phyloP scores from a whole-genome alignment of 1,284 basidiomycete species.

The Omphalotus olearius region DNA sequence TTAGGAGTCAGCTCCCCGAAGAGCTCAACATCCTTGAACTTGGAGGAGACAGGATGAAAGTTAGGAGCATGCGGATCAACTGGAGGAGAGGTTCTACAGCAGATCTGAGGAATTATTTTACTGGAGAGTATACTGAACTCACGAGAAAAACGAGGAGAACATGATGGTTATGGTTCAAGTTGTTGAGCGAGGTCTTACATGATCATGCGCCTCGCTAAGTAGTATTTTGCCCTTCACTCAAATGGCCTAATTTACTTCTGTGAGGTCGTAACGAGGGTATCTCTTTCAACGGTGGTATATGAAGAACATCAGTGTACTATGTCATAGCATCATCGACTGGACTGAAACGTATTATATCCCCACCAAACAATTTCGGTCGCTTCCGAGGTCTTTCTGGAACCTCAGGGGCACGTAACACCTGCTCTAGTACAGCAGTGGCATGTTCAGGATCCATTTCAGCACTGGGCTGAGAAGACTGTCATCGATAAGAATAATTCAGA shows the following conservation, averaged over 20 bases:
- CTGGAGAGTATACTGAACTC: conserved; percentile 31
- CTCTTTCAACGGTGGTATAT: not conserved
- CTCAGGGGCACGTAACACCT: no score
- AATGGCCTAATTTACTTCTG: no score
- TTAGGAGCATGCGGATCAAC: conserved; percentile 67
- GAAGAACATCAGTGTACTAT: not conserved
- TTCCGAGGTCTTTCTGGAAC: conserved; percentile 6
- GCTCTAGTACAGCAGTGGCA: no score
- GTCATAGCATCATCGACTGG: not conserved
- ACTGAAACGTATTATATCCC: no score
- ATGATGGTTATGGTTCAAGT: conserved; percentile 36
- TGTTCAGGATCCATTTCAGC: no score
- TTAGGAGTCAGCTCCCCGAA: conserved; percentile 68
- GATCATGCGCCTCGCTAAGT: not conserved
- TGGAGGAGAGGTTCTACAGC: conserved; percentile 45
- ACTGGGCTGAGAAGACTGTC: no score
- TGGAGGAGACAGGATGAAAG: conserved; percentile 72
- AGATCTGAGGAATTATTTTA: conserved; percentile 16
- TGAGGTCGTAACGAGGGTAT: not conserved
- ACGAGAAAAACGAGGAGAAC: conserved; percentile 74
- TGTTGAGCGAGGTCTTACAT: not conserved
- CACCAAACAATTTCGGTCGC: not conserved
- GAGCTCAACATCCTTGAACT: conserved; percentile 49
- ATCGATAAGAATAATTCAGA: not conserved
- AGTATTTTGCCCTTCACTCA: no score